Base-by-base conservation (phyloP, 2,329 filamentous ascomycete species). In the Exophiala sideris region DNA sequence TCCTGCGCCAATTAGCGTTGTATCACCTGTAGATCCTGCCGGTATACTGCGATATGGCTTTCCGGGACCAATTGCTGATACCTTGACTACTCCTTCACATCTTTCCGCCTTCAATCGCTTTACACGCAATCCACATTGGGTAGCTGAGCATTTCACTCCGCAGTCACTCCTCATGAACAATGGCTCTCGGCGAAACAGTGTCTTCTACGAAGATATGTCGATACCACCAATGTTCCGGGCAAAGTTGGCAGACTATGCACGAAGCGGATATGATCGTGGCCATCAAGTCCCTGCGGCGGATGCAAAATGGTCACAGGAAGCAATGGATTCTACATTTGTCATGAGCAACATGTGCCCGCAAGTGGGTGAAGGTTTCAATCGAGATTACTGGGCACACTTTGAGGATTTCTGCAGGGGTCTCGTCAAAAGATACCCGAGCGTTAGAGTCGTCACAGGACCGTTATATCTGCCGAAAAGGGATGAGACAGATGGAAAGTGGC, bases 301-400 rank as follows among this genome's bases (percentile, higher is more conserved):
- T 73, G 89, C 88, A 52, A 95, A 95, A 76, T 99, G 94, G 91
- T 89, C 85, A 59, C 94, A 99, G 73, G 72, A 82, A 34, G 91
- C 94, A 60, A 96, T 99, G 90, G 85, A 99, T 73, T 89, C 89
- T 54, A 99, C 94, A 2, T 99, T 99, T 68, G 86, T 84, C 67
- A 81, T 99, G 52, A 87, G 82, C 68, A 99, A 99, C 76, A 99
- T 99, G 91, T 96, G 91, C 68, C 94, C 94, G 32, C 94, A 99
- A 75, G 94, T 99, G 29, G 94, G 94, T 62, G 90, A 96, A 69
- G 94, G 94, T 55, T 99, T 99, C 80, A 99, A 99, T 76, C 83
- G 94, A 48, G 94, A 99, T 76, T 99, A 99, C 81, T 99, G 94
- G 94, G 88, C 94, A 35, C 94, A 99, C 71, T 91, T 99, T 63